Base-by-base conservation (phyloP, 164 flowering plant species). In the Umbellularia californica region DNA sequence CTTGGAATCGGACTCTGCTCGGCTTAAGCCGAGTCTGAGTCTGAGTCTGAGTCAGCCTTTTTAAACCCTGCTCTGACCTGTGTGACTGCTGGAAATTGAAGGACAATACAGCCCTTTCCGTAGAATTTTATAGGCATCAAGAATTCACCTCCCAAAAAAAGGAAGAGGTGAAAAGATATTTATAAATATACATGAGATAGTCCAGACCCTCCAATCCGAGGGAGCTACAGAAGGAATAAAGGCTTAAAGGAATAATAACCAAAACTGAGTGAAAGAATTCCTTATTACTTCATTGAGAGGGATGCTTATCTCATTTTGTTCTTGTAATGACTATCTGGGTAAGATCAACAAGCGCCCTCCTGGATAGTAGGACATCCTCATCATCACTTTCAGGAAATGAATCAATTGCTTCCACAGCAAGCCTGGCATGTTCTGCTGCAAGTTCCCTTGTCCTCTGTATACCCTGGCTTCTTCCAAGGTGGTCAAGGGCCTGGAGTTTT, bases 271-370 rank as follows among this genome's bases (percentile, higher is more conserved):
- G 19, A 55, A 55, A 55, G 60, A 55, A 55, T 55, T 55, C 60
- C n/a, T 55, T 14, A 6, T 41, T 41, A 41, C 47, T 55, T 15
- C 60, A 12, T 15, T 15, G n/a, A 14, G n/a, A 55, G n/a, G 60
- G n/a, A 55, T 41, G 47, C 47, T 41, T 41, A 41, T 41, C 47
- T 74, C 70, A 95, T 80, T 95, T 92, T 13, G 87, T 88, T 87
- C 99, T 87, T 27, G 88, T 87, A 47, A 93, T 86, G 77, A 95
- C 95, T 78, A 82, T 84, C 0, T 87, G 87, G 6, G 97, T 90
- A 30, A 95, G 85, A 70, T 90, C 95, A 64, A 92, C 78, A 20
- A 95, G 95, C 17, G 99, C 97, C 69, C 91, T 82, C 75, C 98
- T 95, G 50, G 92, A 88, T 78, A 78, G 85, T 76, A 47, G 77